Evolutionary conservation across 225 moss, liverwort and hornwort species (phyloP).

Genomic region (Takakia lepidozioides): DNA sequence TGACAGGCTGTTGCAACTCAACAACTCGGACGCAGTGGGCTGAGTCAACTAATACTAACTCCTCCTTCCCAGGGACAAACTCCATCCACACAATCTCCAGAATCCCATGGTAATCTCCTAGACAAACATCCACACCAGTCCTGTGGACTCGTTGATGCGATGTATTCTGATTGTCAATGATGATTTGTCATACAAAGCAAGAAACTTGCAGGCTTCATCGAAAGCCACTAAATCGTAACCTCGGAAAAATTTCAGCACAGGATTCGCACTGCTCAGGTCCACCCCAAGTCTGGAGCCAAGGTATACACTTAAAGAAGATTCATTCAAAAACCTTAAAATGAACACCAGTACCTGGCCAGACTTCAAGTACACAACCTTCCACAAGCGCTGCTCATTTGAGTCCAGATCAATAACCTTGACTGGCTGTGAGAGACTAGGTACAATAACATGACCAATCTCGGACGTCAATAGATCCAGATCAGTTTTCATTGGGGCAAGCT

Average conservation of each 20-base stretch:
- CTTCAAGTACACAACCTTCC: constrained; percentile 12
- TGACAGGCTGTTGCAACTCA: constrained; percentile 23
- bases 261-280: background rate
- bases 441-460: background rate
- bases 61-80: constrained; percentile 39
- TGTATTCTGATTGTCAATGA: constrained; percentile 6
- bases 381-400: constrained; percentile 10
- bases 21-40: constrained; percentile 14
- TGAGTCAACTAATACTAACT: constrained; percentile 40
- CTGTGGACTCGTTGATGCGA: constrained; percentile 29
- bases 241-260: constrained; percentile 1
- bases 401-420: constrained; percentile 25
- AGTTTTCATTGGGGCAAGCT: constrained; percentile 26
- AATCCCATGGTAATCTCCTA: constrained; percentile 14
- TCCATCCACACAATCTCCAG: constrained; percentile 35
- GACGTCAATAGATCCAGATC: constrained; percentile 15
- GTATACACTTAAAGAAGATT: constrained; percentile 1
- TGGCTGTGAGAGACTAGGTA: constrained; percentile 7
- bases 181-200: constrained; percentile 21
- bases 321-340: constrained; percentile 3
- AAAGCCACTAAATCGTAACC: constrained; percentile 26
- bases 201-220: constrained; percentile 32
- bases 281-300: constrained; percentile 20
- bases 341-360: constrained; percentile 26
- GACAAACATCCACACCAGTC: constrained; percentile 19